These are phyloP conservation scores for Persicaria maculosa DNA, from an alignment of 148 eudicot species.

Conservation along the genomic window DNA sequence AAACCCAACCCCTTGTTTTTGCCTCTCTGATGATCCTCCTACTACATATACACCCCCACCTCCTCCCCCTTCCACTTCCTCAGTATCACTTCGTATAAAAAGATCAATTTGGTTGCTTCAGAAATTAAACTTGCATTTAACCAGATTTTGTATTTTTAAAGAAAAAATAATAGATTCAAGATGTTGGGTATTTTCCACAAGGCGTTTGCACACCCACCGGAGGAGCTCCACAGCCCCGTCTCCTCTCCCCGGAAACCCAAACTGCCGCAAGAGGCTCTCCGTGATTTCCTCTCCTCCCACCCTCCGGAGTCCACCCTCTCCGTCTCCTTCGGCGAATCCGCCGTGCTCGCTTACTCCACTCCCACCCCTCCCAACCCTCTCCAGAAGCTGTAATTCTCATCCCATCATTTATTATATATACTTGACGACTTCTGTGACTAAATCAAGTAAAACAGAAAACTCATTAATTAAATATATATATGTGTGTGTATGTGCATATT, in stretches of 20 bases:
- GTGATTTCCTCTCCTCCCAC: conserved; percentile 44
- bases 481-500: not conserved
- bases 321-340: conserved; percentile 55
- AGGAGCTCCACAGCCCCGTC: conserved; percentile 84
- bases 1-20: no score
- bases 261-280: conserved; percentile 35
- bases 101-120: no score
- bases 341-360: conserved; percentile 73
- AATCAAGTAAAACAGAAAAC: not conserved
- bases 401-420: not conserved
- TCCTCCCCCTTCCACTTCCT: no score
- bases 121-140: no score
- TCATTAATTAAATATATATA: not conserved
- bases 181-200: conserved; percentile 92
- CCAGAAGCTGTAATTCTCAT: conserved; percentile 32
- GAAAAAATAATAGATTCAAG: not conserved
- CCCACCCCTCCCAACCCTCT: conserved; percentile 17
- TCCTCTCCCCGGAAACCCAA: conserved; percentile 18
- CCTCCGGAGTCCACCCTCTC: conserved; percentile 49
- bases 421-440: not conserved
- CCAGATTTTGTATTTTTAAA: no score
- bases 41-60: no score
- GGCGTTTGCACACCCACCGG: conserved; percentile 89
- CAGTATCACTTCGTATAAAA: no score
- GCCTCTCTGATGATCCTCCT: no score